Base-by-base conservation (phyloP, 345 rosid species). In the Gynandropsis gynandra region DNA sequence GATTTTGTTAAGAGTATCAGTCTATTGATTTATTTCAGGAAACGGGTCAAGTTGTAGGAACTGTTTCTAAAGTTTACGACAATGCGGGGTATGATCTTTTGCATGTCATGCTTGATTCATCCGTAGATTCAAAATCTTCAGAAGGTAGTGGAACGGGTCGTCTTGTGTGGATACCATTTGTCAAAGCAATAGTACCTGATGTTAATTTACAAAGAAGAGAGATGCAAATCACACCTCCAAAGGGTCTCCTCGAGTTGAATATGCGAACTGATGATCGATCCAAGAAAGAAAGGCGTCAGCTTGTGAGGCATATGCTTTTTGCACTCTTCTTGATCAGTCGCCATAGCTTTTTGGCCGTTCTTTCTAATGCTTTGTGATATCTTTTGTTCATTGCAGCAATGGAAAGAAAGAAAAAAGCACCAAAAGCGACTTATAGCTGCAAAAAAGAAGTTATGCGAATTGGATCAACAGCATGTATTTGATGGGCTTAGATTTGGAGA, bases 231-330 rank as follows among this genome's bases (percentile, higher is more conserved):
- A 73, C 85, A 42, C 97, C 97, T 6, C 95, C 97, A 1, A 81
- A 78, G 61, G 97, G 97, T 54, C 94, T 89, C 17, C 88, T 89
- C 1, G 81, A 78, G 79, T 72, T 86, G 49, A 89, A 89, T 48
- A 38, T 81, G 12, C 90, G 81, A 34, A 32, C 76, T 24, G 86
- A 80, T 57, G 74, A 72, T 33, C 78, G 65, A 62, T 83, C 97
- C 65, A 86, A 89, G 82, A 89, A 86, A 75, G 97, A 89, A 67
- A 76, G 94, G 64, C 86, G 90, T 20, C 94, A 89, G 62, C 84
- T 83, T 75, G 97, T 89, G 78, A 81, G 97, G 67, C 83, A 72
- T 69, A 76, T 74, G 74, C 66, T 74, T 75, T n/a, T 63, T 72
- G 29, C 50, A 42, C 64, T 71, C 62, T 56, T 54, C 62, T 70